A percentile compares a stretch with the other conserved stretches of the same genome.
Evolutionary conservation across 805 yeast species (phyloP).

Genomic region (Spathaspora gorwiae): DNA sequence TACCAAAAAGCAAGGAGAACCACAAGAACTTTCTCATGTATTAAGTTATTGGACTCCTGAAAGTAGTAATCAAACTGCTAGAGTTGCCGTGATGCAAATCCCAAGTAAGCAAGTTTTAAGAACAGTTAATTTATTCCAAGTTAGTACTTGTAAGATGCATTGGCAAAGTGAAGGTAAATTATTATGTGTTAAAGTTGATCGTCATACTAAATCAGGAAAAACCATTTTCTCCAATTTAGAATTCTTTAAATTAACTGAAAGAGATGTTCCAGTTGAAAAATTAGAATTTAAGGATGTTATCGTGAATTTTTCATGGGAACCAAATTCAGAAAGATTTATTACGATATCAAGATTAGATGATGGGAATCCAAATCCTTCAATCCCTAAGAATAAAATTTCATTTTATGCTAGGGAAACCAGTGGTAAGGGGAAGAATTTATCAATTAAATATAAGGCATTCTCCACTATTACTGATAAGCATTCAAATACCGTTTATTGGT

Average conservation of each 20-base stretch:
- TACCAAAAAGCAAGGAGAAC: constrained; percentile 47
- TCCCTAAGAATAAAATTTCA: constrained; percentile 60
- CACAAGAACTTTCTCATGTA: constrained; percentile 33
- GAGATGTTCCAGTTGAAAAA: constrained; percentile 90
- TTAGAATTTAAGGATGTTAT: constrained; percentile 89
- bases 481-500: constrained; percentile 74
- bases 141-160: constrained; percentile 80
- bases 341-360: constrained; percentile 63
- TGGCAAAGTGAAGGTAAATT: constrained; percentile 89
- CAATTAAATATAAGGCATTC: constrained; percentile 53
- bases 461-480: constrained; percentile 57
- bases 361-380: constrained; percentile 56
- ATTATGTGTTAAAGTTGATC: constrained; percentile 91
- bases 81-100: constrained; percentile 84
- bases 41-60: constrained; percentile 98
- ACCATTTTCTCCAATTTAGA: constrained; percentile 87
- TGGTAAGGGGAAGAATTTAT: constrained; percentile 43
- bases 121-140: constrained; percentile 92
- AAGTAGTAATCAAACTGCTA: constrained; percentile 84
- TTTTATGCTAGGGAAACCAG: constrained; percentile 80
- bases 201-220: constrained; percentile 94
- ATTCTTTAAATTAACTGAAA: constrained; percentile 81
- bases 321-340: constrained; percentile 81
- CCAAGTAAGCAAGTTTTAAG: constrained; percentile 80
- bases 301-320: constrained; percentile 92